Percentiles rank a stretch among this genome's conserved stretches.
These are phyloP conservation scores for Chrysoporthe deuterocubensis DNA, from an alignment of 2,329 filamentous ascomycete species.

Conservation along the genomic window DNA sequence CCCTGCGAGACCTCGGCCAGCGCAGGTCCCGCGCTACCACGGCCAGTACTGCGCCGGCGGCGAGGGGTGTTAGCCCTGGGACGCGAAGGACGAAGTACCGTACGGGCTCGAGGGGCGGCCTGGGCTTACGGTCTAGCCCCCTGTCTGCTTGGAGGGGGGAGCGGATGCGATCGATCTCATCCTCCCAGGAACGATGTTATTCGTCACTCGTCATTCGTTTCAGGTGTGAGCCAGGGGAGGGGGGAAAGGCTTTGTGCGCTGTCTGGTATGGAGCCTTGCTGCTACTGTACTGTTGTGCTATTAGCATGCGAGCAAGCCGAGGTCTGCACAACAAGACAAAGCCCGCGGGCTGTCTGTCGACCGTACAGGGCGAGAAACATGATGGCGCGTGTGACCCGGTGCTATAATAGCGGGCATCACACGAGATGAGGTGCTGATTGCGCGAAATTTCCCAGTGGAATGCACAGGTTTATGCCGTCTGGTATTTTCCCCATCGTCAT, in stretches of 20 bases:
- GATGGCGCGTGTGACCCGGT: no score
- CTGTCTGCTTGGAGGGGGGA: no score
- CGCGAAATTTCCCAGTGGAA: no score
- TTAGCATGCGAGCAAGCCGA: neutral
- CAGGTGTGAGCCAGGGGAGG: no score
- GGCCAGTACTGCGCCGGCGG: neutral
- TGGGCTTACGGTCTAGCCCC: neutral
- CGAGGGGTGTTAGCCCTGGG: slow-evolving; percentile 2
- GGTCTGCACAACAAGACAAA: no score
- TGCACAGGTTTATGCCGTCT: no score
- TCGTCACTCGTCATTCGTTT: neutral
- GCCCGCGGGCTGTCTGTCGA: no score
- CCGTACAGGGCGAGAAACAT: no score
- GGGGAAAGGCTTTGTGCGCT: neutral
- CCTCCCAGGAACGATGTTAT: slow-evolving; percentile 7
- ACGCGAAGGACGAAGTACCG: neutral
- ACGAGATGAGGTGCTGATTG: no score
- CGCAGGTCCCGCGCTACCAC: slow-evolving; percentile 2
- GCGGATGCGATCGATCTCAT: slow-evolving; percentile 17
- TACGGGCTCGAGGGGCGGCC: neutral
- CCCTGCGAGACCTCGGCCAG: neutral
- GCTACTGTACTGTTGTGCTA: no score
- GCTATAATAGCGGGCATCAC: no score
- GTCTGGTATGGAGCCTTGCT: neutral
- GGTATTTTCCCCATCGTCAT: no score